Percentiles rank a stretch among this genome's conserved stretches.
These are phyloP conservation scores for Globisporangium recalcitrans DNA, from an alignment of 352 stramenopile species.

Conservation along the genomic window DNA sequence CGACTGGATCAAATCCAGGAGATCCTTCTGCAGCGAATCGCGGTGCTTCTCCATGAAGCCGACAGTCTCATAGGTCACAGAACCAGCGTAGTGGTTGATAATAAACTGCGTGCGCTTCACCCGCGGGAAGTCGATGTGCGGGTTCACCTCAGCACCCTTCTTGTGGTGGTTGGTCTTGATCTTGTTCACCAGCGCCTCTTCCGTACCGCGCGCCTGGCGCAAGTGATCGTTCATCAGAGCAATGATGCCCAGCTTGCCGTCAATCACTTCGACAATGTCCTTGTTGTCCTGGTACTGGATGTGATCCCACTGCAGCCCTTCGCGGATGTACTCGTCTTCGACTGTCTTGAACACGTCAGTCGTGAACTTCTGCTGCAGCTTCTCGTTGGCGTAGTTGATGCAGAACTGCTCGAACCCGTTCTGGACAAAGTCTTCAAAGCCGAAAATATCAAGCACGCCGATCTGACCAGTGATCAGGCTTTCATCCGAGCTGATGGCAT, in stretches of 20 bases:
- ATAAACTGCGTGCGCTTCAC: conserved; percentile 92
- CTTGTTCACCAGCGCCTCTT: conserved; percentile 88
- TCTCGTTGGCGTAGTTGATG: conserved; percentile 92
- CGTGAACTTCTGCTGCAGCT: conserved; percentile 92
- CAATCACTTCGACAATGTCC: conserved; percentile 96
- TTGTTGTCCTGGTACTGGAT: conserved; percentile 99
- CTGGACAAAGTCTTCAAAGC: conserved; percentile 96
- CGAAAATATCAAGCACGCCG: conserved; percentile 98
- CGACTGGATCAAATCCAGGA: conserved; percentile 86
- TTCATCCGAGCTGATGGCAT: conserved; percentile 79
- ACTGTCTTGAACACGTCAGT: conserved; percentile 96
- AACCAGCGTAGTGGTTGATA: conserved; percentile 94
- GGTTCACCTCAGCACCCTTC: conserved; percentile 59
- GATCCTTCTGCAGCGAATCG: conserved; percentile 93
- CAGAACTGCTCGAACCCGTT: conserved; percentile 93
- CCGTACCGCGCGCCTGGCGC: conserved; percentile 77
- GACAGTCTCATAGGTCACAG: conserved; percentile 91
- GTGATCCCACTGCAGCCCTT: conserved; percentile 97
- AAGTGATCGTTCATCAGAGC: conserved; percentile 87
- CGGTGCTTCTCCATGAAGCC: conserved; percentile 97
- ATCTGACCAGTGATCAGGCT: conserved; percentile 76
- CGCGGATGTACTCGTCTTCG: conserved; percentile 96
- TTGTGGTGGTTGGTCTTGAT: conserved; percentile 79
- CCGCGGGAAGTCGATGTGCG: conserved; percentile 83
- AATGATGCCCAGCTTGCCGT: conserved; percentile 87